Conservation (phyloP, 129 eudicot genomes). For the Saussurea involucrata region DNA sequence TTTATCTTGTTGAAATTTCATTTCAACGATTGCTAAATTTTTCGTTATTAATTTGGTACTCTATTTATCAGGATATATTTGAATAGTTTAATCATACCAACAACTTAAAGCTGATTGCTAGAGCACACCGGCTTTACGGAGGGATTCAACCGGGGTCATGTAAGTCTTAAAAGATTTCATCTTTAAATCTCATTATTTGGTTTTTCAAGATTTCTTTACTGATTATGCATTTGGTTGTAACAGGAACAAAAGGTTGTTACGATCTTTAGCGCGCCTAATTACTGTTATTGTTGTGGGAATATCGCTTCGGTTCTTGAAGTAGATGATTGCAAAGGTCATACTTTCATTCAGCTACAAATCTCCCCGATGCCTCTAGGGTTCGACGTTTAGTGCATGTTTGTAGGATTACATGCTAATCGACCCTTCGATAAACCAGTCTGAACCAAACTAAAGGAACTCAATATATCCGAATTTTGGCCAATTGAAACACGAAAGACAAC, state of each 20-base stretch:
- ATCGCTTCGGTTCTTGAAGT: conserved; percentile 73
- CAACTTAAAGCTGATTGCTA: conserved; percentile 61
- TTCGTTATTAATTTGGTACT: neutral
- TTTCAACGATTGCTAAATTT: neutral
- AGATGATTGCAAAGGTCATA: conserved; percentile 65
- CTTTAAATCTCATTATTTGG: neutral
- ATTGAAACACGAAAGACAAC: neutral
- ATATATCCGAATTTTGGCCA: neutral
- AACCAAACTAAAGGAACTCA: no score
- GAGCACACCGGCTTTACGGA: conserved; percentile 88
- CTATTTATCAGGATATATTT: conserved; percentile 54
- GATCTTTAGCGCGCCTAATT: conserved; percentile 68
- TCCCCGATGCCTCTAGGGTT: neutral
- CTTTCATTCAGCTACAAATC: conserved; percentile 57
- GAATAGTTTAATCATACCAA: conserved; percentile 77
- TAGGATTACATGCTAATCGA: neutral
- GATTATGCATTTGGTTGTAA: neutral
- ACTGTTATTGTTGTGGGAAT: conserved; percentile 75
- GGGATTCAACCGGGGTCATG: conserved; percentile 82
- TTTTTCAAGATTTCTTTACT: neutral
- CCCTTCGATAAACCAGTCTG: no score
- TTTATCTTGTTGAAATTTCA: no score
- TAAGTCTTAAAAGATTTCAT: conserved; percentile 13
- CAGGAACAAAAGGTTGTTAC: conserved; percentile 81
- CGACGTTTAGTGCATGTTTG: neutral